Evolutionary conservation across 2,329 filamentous ascomycete genomes (phyloP).

Genomic region (Gremmenia infestans): DNA sequence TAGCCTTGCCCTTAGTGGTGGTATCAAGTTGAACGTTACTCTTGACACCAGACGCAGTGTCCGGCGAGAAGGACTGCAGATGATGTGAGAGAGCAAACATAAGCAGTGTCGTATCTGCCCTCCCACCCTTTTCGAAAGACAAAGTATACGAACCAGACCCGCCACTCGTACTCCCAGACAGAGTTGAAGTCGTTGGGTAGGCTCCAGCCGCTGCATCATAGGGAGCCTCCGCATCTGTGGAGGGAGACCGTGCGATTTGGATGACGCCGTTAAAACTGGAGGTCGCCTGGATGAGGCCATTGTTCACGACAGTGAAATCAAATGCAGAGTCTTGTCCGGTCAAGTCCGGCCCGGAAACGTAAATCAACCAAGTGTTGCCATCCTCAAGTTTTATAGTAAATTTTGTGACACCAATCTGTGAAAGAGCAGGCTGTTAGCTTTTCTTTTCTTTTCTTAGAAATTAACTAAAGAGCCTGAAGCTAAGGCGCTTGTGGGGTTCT

Average conservation of each 20-base stretch:
- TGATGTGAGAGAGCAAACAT: conserved; percentile 93
- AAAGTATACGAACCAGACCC: conserved; percentile 67
- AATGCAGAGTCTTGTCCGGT: conserved; percentile 36
- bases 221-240: conserved; percentile 54
- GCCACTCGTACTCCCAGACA: conserved; percentile 59
- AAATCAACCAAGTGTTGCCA: conserved; percentile 72
- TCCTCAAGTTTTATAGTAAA: conserved; percentile 71
- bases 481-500: too few species aligned
- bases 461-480: too few species aligned
- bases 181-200: conserved; percentile 59
- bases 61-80: conserved; percentile 63
- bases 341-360: conserved; percentile 59
- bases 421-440: not conserved
- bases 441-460: not conserved
- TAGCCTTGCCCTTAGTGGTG: conserved; percentile 78
- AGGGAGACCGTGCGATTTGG: conserved; percentile 76
- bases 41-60: conserved; percentile 41
- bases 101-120: conserved; percentile 54
- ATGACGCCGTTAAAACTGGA: conserved; percentile 70
- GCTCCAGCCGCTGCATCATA: conserved; percentile 74
- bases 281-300: conserved; percentile 58
- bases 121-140: conserved; percentile 66
- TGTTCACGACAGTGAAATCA: conserved; percentile 63
- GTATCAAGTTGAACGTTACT: conserved; percentile 63
- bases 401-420: conserved; percentile 58